A percentile compares a stretch with the other conserved stretches of the same genome.
phyloP scores from a whole-genome alignment of 2,329 filamentous ascomycete species.

The Rugonectria rugulosa region DNA sequence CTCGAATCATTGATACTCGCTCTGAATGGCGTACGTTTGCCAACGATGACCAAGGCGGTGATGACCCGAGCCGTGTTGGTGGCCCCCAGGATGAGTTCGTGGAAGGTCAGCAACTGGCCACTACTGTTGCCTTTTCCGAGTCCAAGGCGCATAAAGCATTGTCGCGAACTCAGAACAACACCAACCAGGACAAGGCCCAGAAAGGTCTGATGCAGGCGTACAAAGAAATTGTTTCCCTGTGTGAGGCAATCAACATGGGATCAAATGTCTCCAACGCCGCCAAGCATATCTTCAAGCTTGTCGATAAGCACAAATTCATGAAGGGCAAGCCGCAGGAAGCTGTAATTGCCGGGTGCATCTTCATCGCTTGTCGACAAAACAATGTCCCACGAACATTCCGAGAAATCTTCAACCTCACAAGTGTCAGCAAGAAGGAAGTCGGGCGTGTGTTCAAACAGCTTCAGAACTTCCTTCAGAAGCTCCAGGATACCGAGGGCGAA shows the following conservation, averaged over 20 bases:
- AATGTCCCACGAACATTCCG: slow-evolving; percentile 88
- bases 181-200: slow-evolving; percentile 82
- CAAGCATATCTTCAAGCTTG: slow-evolving; percentile 94
- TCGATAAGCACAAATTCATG: slow-evolving; percentile 91
- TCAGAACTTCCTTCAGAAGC: slow-evolving; percentile 84
- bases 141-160: slow-evolving; percentile 76
- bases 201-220: slow-evolving; percentile 84
- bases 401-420: slow-evolving; percentile 92
- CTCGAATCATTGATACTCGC: slow-evolving; percentile 92
- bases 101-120: slow-evolving; percentile 89
- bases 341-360: slow-evolving; percentile 95
- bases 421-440: slow-evolving; percentile 96
- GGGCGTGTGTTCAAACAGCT: slow-evolving; percentile 93
- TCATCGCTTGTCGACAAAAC: slow-evolving; percentile 94
- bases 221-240: slow-evolving; percentile 87
- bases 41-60: slow-evolving; percentile 95
- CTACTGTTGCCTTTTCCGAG: slow-evolving; percentile 84
- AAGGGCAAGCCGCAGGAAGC: slow-evolving; percentile 95
- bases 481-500: slow-evolving; percentile 65
- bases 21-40: slow-evolving; percentile 99
- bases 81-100: slow-evolving; percentile 90
- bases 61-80: slow-evolving; percentile 97
- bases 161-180: slow-evolving; percentile 85
- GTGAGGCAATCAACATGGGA: slow-evolving; percentile 83
- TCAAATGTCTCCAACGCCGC: slow-evolving; percentile 86